Conservation (phyloP, 257 asterid genomes). For the Forsythia suspensa region DNA sequence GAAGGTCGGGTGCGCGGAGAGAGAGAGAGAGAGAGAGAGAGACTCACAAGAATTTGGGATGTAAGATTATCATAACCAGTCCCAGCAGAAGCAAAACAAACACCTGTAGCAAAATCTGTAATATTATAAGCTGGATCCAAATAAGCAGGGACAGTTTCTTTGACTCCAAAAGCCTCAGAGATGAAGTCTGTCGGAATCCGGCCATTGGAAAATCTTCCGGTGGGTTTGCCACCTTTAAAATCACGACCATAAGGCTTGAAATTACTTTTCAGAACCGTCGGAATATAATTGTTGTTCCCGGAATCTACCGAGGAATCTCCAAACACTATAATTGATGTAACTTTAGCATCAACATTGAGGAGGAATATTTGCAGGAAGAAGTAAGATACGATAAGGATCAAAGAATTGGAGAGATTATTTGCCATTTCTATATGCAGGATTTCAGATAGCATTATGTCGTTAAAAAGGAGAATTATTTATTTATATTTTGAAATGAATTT, state of each 20-base stretch:
- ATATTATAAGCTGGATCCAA: conserved; percentile 62
- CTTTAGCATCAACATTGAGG: conserved; percentile 33
- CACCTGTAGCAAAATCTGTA: conserved; percentile 71
- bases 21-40: not conserved
- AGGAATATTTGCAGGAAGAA: conserved; percentile 12
- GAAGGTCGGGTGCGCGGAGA: too few relatives aligned
- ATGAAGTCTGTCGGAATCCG: conserved; percentile 60
- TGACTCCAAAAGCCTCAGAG: conserved; percentile 66
- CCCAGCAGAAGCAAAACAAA: conserved; percentile 89
- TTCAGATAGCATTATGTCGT: not conserved
- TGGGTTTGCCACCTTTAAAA: conserved; percentile 51
- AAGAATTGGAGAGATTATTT: not conserved
- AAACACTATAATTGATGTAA: conserved; percentile 65
- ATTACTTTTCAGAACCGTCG: conserved; percentile 52
- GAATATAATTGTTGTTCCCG: conserved; percentile 66
- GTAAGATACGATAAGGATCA: conserved; percentile 18
- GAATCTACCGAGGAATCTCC: conserved; percentile 86
- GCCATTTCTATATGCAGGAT: conserved; percentile 14
- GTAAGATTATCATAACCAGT: conserved; percentile 70
- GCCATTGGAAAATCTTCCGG: conserved; percentile 75
- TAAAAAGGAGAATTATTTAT: too few relatives aligned
- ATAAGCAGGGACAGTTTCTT: conserved; percentile 60
- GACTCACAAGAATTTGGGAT: conserved; percentile 58
- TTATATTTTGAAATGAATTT: too few relatives aligned
- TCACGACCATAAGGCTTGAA: conserved; percentile 80